Conservation (phyloP, 805 yeast species). For the Ogataea siamensis region DNA sequence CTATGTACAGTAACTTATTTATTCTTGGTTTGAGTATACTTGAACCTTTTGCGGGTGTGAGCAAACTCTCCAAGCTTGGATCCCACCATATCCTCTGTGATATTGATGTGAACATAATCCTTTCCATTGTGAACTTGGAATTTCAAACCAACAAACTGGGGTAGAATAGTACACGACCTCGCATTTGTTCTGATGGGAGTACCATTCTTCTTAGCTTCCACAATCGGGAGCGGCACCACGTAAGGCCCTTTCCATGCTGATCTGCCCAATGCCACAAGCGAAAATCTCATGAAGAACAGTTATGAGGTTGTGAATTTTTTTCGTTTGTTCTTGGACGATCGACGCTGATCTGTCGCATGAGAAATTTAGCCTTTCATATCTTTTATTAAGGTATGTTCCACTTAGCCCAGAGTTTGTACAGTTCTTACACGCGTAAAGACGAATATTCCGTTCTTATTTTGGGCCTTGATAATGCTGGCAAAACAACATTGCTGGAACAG, state of each 20-base stretch:
- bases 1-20: constrained; percentile 30
- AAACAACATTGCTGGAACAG: constrained; percentile 76
- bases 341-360: constrained; percentile 3
- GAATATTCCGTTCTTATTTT: constrained; percentile 73
- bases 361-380: constrained; percentile 1
- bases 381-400: constrained; percentile 14
- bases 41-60: constrained; percentile 85
- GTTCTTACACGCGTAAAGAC: constrained; percentile 16
- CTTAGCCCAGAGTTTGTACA: constrained; percentile 16
- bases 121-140: constrained; percentile 97
- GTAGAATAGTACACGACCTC: constrained; percentile 88
- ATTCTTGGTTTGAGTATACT: constrained; percentile 76
- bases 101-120: constrained; percentile 83
- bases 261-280: constrained; percentile 43
- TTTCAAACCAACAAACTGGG: constrained; percentile 91
- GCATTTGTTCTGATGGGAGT: constrained; percentile 95
- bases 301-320: constrained; percentile 3
- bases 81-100: constrained; percentile 96
- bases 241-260: constrained; percentile 81
- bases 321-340: constrained; percentile 1
- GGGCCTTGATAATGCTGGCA: constrained; percentile 96
- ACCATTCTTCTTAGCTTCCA: constrained; percentile 74
- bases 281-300: constrained; percentile 36
- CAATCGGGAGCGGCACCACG: constrained; percentile 91
- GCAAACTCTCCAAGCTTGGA: constrained; percentile 93